These are phyloP conservation scores for Glycine soja DNA, from an alignment of 306 rosid species.

Conservation along the genomic window DNA sequence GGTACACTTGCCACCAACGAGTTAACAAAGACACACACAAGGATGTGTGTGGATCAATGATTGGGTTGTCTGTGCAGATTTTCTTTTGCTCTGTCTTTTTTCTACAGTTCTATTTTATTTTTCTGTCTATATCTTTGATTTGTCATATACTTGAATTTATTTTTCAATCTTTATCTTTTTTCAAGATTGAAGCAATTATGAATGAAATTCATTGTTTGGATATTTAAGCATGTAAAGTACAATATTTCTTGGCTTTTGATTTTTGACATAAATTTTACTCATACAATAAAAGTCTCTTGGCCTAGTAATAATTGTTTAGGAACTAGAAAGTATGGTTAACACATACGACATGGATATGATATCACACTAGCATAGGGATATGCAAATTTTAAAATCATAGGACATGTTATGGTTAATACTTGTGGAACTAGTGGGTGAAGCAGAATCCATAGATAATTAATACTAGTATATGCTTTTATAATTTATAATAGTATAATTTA, in stretches of 20 bases:
- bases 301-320: neutral
- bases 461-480: too few relatives aligned
- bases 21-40: too few relatives aligned
- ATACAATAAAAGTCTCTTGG: neutral
- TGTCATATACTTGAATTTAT: constrained; percentile 45
- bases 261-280: constrained; percentile 14
- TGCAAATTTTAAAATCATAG: neutral
- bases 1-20: too few relatives aligned
- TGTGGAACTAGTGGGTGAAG: too few relatives aligned
- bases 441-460: too few relatives aligned
- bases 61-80: constrained; percentile 28
- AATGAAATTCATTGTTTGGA: constrained; percentile 99
- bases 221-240: constrained; percentile 89
- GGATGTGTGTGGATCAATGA: constrained; percentile 37
- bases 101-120: constrained; percentile 4
- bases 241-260: constrained; percentile 44
- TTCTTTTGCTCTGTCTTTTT: constrained; percentile 5
- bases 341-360: neutral
- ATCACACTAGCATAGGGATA: neutral
- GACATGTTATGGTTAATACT: neutral
- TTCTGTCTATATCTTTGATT: constrained; percentile 22
- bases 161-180: too few relatives aligned
- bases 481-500: too few relatives aligned
- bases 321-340: neutral
- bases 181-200: constrained; percentile 93